A percentile compares a stretch with the other conserved stretches of the same genome.
These are phyloP conservation scores for Isabelozyma rhagii DNA, from an alignment of 805 yeast species.

Conservation along the genomic window DNA sequence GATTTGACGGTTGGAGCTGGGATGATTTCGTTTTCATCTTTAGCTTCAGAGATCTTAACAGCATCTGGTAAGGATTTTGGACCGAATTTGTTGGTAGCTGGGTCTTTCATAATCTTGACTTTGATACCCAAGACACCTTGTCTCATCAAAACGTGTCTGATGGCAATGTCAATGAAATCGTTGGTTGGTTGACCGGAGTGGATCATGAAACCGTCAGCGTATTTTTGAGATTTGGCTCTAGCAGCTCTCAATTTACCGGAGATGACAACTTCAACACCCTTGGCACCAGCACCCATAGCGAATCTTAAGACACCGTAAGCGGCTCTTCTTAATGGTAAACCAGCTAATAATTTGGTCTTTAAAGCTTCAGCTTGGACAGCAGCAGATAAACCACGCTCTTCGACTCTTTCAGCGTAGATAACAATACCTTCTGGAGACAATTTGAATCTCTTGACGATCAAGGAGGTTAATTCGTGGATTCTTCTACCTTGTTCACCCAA, in stretches of 20 bases:
- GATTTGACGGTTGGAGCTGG: slow-evolving; percentile 80
- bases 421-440: slow-evolving; percentile 89
- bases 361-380: slow-evolving; percentile 99
- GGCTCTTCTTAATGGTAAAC: slow-evolving; percentile 99
- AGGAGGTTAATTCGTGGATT: slow-evolving; percentile 96
- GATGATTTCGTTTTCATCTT: slow-evolving; percentile 79
- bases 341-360: slow-evolving; percentile 95
- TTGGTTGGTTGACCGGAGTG: slow-evolving; percentile 99
- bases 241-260: slow-evolving; percentile 99
- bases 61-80: slow-evolving; percentile 94
- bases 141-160: slow-evolving; percentile 99
- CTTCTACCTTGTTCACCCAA: slow-evolving; percentile 99
- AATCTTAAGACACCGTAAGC: slow-evolving; percentile 99
- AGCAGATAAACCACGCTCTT: slow-evolving; percentile 99
- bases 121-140: slow-evolving; percentile 99
- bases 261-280: slow-evolving; percentile 99
- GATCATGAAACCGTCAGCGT: slow-evolving; percentile 99
- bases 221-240: slow-evolving; percentile 99
- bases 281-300: slow-evolving; percentile 99
- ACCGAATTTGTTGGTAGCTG: slow-evolving; percentile 79
- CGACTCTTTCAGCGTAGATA: slow-evolving; percentile 98
- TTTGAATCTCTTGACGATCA: slow-evolving; percentile 98
- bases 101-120: slow-evolving; percentile 99
- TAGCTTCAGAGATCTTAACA: slow-evolving; percentile 89
- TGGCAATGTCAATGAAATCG: slow-evolving; percentile 97